A percentile compares a stretch with the other conserved stretches of the same genome.
Conservation (phyloP, 805 yeast species). For the Candida ficus region DNA sequence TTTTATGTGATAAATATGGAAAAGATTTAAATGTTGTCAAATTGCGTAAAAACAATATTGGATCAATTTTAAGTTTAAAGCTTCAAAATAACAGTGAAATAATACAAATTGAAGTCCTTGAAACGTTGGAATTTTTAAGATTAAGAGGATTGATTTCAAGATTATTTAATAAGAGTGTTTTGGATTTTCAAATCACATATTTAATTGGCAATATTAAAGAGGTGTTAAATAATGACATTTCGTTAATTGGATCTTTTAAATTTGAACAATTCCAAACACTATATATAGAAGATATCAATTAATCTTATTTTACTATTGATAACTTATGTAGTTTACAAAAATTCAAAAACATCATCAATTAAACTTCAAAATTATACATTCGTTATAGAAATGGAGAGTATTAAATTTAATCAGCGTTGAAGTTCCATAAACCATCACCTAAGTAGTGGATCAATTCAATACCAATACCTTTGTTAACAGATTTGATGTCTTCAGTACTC, state of each 20-base stretch:
- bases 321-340: too few species aligned
- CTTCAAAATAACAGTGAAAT: conserved; percentile 1
- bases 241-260: conserved; percentile 21
- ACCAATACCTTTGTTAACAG: conserved; percentile 82
- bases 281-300: conserved; percentile 3
- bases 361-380: background rate
- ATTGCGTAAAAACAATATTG: background rate
- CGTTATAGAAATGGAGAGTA: background rate
- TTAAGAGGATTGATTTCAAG: conserved; percentile 30
- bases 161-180: conserved; percentile 19
- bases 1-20: conserved; percentile 27
- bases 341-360: too few species aligned
- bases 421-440: conserved; percentile 86
- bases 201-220: conserved; percentile 19
- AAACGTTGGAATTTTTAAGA: conserved; percentile 30
- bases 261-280: conserved; percentile 17
- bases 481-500: conserved; percentile 86
- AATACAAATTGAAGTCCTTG: conserved; percentile 18
- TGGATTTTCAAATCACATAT: conserved; percentile 22
- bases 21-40: conserved; percentile 1
- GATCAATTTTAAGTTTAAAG: conserved; percentile 2
- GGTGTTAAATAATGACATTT: conserved; percentile 20
- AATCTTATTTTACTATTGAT: background rate
- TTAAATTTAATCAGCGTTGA: conserved; percentile 39
- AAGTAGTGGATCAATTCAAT: conserved; percentile 76